Conservation (phyloP, 1,139 yeast genomes). For the Kodamaea fungicola region DNA sequence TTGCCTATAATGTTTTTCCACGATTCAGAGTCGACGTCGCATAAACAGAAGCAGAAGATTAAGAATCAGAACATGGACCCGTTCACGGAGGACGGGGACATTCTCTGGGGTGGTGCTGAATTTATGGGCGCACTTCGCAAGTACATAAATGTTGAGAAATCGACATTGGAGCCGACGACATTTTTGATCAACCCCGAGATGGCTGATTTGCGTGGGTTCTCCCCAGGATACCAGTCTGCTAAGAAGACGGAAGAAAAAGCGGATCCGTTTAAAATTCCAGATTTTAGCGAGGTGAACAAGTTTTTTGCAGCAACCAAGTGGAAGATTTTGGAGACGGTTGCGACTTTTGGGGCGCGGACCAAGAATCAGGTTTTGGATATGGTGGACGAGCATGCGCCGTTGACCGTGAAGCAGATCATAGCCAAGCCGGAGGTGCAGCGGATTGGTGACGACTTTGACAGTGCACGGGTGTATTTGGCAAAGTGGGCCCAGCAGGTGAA, state of each 20-base stretch:
- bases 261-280: conserved; percentile 28
- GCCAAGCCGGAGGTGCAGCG: conserved; percentile 75
- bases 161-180: conserved; percentile 70
- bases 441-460: conserved; percentile 87
- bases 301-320: conserved; percentile 72
- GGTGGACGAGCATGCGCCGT: conserved; percentile 65
- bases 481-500: conserved; percentile 97
- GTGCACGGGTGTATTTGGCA: conserved; percentile 87
- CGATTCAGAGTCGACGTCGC: conserved; percentile 81
- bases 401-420: conserved; percentile 59
- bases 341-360: conserved; percentile 72
- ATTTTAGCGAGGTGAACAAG: conserved; percentile 45
- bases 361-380: conserved; percentile 56
- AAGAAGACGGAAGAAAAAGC: conserved; percentile 8
- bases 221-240: conserved; percentile 45
- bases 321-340: conserved; percentile 81
- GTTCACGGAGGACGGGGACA: conserved; percentile 56
- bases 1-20: conserved; percentile 87
- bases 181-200: conserved; percentile 76
- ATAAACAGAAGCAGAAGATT: conserved; percentile 54
- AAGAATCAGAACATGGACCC: conserved; percentile 71
- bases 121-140: conserved; percentile 54
- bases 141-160: conserved; percentile 60
- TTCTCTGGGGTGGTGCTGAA: conserved; percentile 92
- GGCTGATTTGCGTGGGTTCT: conserved; percentile 73